phyloP scores from a whole-genome alignment of 768 basidiomycete species.

The Collybia nuda region DNA sequence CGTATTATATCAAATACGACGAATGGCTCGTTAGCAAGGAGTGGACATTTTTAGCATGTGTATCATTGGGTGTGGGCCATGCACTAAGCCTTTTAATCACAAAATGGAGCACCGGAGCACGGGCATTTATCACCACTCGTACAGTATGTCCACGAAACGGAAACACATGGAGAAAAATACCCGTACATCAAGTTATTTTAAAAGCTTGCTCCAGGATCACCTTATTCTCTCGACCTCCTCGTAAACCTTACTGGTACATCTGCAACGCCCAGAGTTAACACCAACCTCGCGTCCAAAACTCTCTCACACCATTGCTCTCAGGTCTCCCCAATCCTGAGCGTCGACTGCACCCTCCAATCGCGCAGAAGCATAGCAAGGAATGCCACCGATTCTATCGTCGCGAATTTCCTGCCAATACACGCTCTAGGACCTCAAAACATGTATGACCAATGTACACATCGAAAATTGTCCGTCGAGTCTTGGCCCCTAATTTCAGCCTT shows the following conservation, averaged over 20 bases:
- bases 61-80: slow-evolving; percentile 81
- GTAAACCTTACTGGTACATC: slow-evolving; percentile 32
- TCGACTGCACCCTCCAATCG: slow-evolving; percentile 52
- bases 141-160: too few species aligned
- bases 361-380: slow-evolving; percentile 52
- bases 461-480: neutral
- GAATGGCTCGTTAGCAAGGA: slow-evolving; percentile 91
- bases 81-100: slow-evolving; percentile 92
- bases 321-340: slow-evolving; percentile 38
- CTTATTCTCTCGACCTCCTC: slow-evolving; percentile 16
- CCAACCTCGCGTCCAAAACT: slow-evolving; percentile 35
- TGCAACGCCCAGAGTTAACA: slow-evolving; percentile 33
- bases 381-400: slow-evolving; percentile 48
- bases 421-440: slow-evolving; percentile 37
- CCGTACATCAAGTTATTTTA: too few species aligned
- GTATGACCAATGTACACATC: too few species aligned
- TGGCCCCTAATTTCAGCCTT: slow-evolving; percentile 26
- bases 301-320: slow-evolving; percentile 33
- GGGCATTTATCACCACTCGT: slow-evolving; percentile 77
- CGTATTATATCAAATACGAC: slow-evolving; percentile 91
- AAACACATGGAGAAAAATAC: too few species aligned
- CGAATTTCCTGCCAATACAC: slow-evolving; percentile 58
- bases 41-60: slow-evolving; percentile 95
- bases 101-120: slow-evolving; percentile 81
- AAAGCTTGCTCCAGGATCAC: too few species aligned